Evolutionary conservation across 768 basidiomycete species (phyloP), one percentile per base, ranked within the genome.

Genomic region (Tulasnella sp.): DNA sequence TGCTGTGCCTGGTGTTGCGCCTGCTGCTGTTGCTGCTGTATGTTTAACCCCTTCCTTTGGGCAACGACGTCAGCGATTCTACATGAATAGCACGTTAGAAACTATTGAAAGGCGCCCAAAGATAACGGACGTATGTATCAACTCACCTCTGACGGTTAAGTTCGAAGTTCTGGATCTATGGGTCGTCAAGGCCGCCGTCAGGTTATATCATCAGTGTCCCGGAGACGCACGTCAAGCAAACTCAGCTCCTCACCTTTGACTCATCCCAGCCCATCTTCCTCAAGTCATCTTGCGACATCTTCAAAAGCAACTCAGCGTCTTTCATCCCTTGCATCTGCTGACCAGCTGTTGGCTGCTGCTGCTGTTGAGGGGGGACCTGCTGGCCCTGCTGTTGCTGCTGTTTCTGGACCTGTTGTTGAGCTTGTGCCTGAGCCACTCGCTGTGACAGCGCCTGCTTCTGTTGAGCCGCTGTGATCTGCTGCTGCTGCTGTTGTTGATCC

Each of bases 281-380:
- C 34, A 38, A 15, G 34, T 38, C 34, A 7, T 38, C 34, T 7
- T 38, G 15, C 34, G 34, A 38, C 34, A 38, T 38, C 15, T 38
- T 38, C 34, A 38, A 38, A 15, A 38, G 34, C 34, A 38, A 7
- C 34, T 38, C 34, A 5, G 34, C 34, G 15, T 38, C 34, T 15
- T 38, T 38, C 34, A 38, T 38, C 34, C 34, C 34, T 15, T 38
- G 34, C 15, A 38, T 38, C 34, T 38, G 34, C 34, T 38, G 34
- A 38, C 34, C 34, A 38, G 34, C 34, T 5, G 46, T 7, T 48
- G n/a, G 27, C 19, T 21, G 46, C 42, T 48, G 38, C 17, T 56
- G 43, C 24, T 56, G 42, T 22, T 56, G 54, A 11, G 10, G 19
- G 43, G 54, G 27, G 11, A 43, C 41, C 54, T 56, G 54, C 24